Base-by-base conservation (phyloP, 768 basidiomycete genomes). In the Hemileccinum rubropunctum region DNA sequence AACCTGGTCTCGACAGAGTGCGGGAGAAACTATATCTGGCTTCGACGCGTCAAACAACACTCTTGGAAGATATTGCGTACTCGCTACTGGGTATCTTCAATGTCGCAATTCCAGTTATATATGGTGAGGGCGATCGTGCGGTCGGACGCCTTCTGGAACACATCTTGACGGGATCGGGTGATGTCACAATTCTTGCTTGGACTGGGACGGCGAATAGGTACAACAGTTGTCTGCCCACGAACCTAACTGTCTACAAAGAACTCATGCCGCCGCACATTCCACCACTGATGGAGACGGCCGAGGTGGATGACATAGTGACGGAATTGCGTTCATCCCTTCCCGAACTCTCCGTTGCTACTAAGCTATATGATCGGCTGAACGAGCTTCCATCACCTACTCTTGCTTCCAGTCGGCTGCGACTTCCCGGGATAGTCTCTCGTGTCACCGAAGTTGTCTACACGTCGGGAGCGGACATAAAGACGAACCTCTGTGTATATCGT, bases 11-110 rank as follows among this genome's bases (percentile, higher is more conserved):
- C 28, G 28, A 30, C 28, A 30, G 28, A 12, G 28, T 30, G 11
- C 28, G 28, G 28, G 28, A 30, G 28, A 30, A 58, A 33, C 47
- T 58, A 12, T 49, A 33, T 17, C 6, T 58, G 17, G 56, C 56
- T 33, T 54, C 57, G 0, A 14, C 0, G 32, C 58, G 56, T 1
- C 36, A 47, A 26, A 48, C 57, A 4, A 53, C 47, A 0, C 45
- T 30, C 3, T 33, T 21, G 11, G 54, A 57, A 17, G 53, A 54
- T 15, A 18, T 36, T 9, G 28, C 28, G 8, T 30, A 30, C 28
- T 30, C 28, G 11, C 28, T 30, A 9, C 28, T 30, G 7, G 28
- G 28, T 30, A 30, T 30, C 28, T 30, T 30, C 28, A 30, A 30
- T 30, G 8, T 30, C 8, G 28, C 28, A 8, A 30, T 30, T 30